phyloP scores from a whole-genome alignment of 768 basidiomycete species.

The Termitomyces sp. region DNA sequence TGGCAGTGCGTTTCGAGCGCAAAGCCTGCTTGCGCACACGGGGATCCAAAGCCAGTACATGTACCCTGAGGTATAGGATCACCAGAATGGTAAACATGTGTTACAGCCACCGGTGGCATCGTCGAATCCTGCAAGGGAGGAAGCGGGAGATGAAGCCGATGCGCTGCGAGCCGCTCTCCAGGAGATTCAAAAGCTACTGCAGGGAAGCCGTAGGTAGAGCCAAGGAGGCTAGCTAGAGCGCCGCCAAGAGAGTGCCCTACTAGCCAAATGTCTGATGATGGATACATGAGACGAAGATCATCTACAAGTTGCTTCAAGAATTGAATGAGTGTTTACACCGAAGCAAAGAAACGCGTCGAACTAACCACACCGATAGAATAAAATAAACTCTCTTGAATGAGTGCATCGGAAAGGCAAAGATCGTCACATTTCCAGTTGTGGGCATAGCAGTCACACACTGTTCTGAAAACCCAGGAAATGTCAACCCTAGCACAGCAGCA shows the following conservation, averaged over 20 bases:
- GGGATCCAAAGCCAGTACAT: conserved; percentile 70
- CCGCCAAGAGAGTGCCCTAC: conserved; percentile 92
- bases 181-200: conserved; percentile 91
- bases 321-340: neutral
- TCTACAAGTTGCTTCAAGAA: conserved; percentile 71
- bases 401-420: conserved; percentile 76
- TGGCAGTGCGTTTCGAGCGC: conserved; percentile 88
- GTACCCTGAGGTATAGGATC: conserved; percentile 89
- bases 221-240: conserved; percentile 81
- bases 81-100: conserved; percentile 84
- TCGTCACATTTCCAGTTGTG: conserved; percentile 70
- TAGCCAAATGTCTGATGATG: conserved; percentile 82
- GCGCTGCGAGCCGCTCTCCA: conserved; percentile 65
- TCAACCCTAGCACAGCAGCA: conserved; percentile 94
- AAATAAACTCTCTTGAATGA: conserved; percentile 88
- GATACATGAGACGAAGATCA: conserved; percentile 81
- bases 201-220: conserved; percentile 86
- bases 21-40: conserved; percentile 81
- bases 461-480: conserved; percentile 77
- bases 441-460: conserved; percentile 86
- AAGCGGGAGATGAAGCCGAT: conserved; percentile 81
- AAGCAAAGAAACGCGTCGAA: conserved; percentile 8
- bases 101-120: conserved; percentile 42
- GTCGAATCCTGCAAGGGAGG: conserved; percentile 37
- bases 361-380: conserved; percentile 83